Percentiles rank a stretch among this genome's conserved stretches.
Conservation (phyloP, 441 rosid species). For the Melastoma candidum region DNA sequence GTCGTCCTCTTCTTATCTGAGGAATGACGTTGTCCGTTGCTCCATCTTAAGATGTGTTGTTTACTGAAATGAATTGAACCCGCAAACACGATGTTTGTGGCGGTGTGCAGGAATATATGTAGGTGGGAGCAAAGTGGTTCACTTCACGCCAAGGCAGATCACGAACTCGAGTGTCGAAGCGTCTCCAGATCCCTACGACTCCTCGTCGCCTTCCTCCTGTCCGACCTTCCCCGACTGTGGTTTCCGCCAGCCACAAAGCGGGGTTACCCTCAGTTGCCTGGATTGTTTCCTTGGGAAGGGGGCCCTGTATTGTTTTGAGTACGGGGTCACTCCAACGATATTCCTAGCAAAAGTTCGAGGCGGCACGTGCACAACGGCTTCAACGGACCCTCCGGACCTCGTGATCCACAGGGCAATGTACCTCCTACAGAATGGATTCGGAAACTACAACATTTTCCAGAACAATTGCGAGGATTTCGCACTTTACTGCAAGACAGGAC, state of each 20-base stretch:
- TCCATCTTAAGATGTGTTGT: neutral
- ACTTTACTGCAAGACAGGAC: constrained; percentile 85
- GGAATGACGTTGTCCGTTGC: no score
- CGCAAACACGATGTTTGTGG: neutral
- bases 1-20: no score
- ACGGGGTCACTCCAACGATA: constrained; percentile 59
- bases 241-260: constrained; percentile 74
- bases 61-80: neutral
- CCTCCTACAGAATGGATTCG: constrained; percentile 94
- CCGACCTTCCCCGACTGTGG: constrained; percentile 89
- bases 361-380: constrained; percentile 89
- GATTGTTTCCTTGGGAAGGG: constrained; percentile 84
- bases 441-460: constrained; percentile 78
- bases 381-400: constrained; percentile 44
- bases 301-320: constrained; percentile 70
- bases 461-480: constrained; percentile 97
- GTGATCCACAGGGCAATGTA: constrained; percentile 89
- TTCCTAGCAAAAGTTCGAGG: constrained; percentile 85
- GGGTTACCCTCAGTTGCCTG: constrained; percentile 78
- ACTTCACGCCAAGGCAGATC: constrained; percentile 62
- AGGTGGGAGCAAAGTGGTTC: constrained; percentile 97
- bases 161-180: constrained; percentile 27
- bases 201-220: constrained; percentile 40
- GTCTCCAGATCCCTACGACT: constrained; percentile 30
- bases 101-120: constrained; percentile 64